Evolutionary conservation across 371 early-diverging fungal species (phyloP), one percentile per base, ranked within the genome.

Genomic region (Saksenaea vasiformis): DNA sequence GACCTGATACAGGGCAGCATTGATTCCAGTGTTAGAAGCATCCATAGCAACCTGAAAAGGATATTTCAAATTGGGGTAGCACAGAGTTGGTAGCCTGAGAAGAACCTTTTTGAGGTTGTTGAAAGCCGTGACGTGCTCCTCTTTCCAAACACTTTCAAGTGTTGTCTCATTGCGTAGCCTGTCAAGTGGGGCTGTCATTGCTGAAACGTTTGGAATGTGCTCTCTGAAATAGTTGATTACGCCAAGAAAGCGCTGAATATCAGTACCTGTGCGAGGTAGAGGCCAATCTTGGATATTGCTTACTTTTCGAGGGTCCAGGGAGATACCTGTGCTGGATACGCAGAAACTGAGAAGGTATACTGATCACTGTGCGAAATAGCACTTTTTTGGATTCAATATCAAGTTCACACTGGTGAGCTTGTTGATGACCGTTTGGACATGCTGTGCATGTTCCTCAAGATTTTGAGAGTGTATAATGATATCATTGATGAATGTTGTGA

Each of bases 41-140:
- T 78, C 73, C 0, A 75, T 78, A 8, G 69, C 73, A 0, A 78
- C 60, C 19, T 60, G 58, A 43, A 78, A 70, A 1, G 58, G 61
- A 1, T 19, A 1, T 1, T 8, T 27, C 14, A 65, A 66, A 24
- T 77, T 65, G 2, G 71, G 67, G 17, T 5, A 35, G 57, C 13
- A n/a, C n/a, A n/a, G n/a, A n/a, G 34, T 15, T 17, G 36, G n/a
- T n/a, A n/a, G n/a, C n/a, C 34, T n/a, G n/a, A n/a, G n/a, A n/a
- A n/a, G n/a, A n/a, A n/a, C 36, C 14, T 31, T 14, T 36, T 31
- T 35, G 3, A 56, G 13, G n/a, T 1, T 2, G 54, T 54, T 26
- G 9, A 54, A 22, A 73, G 41, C n/a, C n/a, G n/a, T n/a, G n/a
- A n/a, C n/a, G n/a, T n/a, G n/a, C n/a, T n/a, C n/a, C n/a, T 9